Percentiles rank a stretch among this genome's conserved stretches.
phyloP scores from a whole-genome alignment of 805 yeast genomes.

The Metschnikowia aberdeeniae region DNA sequence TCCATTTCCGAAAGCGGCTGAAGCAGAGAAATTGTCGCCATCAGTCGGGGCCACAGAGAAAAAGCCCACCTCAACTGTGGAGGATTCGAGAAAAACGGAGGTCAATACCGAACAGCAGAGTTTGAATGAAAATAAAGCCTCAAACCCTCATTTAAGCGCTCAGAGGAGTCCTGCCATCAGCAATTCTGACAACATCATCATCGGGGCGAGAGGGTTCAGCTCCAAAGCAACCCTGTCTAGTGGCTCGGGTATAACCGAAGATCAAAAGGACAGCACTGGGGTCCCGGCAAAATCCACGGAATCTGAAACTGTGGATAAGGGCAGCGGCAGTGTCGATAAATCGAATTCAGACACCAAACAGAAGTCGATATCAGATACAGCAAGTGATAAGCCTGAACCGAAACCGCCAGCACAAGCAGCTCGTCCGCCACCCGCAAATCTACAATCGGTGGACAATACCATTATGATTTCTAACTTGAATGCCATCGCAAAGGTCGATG shows the following conservation, averaged over 20 bases:
- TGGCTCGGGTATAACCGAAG: not conserved
- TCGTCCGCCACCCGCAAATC: slow-evolving; percentile 24
- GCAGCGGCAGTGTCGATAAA: not conserved
- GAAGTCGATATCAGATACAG: not conserved
- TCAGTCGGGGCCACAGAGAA: not conserved
- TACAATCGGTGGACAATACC: slow-evolving; percentile 62
- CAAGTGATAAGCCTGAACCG: not conserved
- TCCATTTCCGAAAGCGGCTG: not conserved
- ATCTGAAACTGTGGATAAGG: not conserved
- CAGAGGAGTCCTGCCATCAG: slow-evolving; percentile 4
- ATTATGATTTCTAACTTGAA: slow-evolving; percentile 84
- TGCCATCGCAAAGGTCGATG: slow-evolving; percentile 72
- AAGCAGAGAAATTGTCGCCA: not conserved
- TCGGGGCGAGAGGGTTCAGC: slow-evolving; percentile 2
- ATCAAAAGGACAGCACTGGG: not conserved
- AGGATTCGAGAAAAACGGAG: not conserved
- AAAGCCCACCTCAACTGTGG: not conserved
- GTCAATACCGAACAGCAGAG: not conserved
- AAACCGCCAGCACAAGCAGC: not conserved
- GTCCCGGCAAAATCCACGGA: not conserved
- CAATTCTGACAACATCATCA: slow-evolving; percentile 3
- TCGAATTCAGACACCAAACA: not conserved
- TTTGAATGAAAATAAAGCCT: not conserved
- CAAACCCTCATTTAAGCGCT: not conserved
- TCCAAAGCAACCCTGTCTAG: not conserved